phyloP scores from a whole-genome alignment of 768 basidiomycete genomes.

The Tulasnella sp. region DNA sequence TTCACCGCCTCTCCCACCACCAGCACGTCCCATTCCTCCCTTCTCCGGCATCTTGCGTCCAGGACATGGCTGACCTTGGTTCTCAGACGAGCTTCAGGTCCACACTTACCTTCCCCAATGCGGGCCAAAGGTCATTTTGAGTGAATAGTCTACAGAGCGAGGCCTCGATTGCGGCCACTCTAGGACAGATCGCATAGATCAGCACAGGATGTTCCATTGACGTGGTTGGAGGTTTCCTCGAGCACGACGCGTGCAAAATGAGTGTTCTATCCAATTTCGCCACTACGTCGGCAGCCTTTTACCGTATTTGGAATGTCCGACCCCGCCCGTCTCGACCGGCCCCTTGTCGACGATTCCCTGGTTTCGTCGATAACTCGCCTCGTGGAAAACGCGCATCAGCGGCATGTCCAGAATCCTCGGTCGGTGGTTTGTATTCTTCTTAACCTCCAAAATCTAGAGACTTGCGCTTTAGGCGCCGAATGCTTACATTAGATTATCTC shows the following conservation, averaged over 20 bases:
- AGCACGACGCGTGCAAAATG: constrained; percentile 8
- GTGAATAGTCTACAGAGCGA: constrained; percentile 10
- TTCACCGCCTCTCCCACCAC: constrained; percentile 7
- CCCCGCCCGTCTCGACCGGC: not conserved
- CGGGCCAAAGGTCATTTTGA: constrained; percentile 9
- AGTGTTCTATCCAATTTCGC: constrained; percentile 8
- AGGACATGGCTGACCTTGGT: not conserved
- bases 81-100: not conserved
- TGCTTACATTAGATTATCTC: constrained; percentile 4
- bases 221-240: constrained; percentile 11
- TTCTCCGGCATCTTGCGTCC: constrained; percentile 8
- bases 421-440: constrained; percentile 5
- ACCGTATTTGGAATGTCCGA: constrained; percentile 1
- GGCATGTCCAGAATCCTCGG: constrained; percentile 12
- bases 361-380: not conserved
- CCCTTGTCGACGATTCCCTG: not conserved
- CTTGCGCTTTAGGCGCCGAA: constrained; percentile 5
- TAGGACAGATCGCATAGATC: constrained; percentile 6
- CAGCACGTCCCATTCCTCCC: not conserved
- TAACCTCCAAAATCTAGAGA: not conserved
- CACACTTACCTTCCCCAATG: not conserved
- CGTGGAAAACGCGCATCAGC: constrained; percentile 15
- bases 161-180: constrained; percentile 9
- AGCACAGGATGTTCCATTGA: constrained; percentile 8
- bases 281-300: constrained; percentile 2